Conservation (phyloP, 176 grass and related monocot genomes). For the Melocanna baccifera region DNA sequence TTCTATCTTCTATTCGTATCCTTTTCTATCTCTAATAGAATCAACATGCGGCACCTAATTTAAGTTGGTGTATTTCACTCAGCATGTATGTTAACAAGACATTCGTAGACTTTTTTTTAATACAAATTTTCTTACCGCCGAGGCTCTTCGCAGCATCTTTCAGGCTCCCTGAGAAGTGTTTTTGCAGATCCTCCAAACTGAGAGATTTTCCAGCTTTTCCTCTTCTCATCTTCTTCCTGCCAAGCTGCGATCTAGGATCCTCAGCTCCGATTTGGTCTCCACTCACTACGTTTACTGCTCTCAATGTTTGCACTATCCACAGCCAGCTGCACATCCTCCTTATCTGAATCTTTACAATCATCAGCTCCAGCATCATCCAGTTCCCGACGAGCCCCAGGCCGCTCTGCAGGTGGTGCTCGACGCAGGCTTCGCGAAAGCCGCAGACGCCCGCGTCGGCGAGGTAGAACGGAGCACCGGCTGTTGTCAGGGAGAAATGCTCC, state of each 20-base stretch:
- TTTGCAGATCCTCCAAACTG: conserved; percentile 60
- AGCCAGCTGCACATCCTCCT: conserved; percentile 6
- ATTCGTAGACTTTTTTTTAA: too few relatives aligned
- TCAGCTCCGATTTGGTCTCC: neutral
- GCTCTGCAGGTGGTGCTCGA: conserved; percentile 76
- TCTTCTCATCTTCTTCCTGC: conserved; percentile 40
- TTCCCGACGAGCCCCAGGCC: conserved; percentile 64
- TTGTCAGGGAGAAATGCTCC: conserved; percentile 48
- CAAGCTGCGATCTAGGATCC: neutral
- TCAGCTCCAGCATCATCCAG: conserved; percentile 10
- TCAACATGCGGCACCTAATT: too few relatives aligned
- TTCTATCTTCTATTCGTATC: too few relatives aligned
- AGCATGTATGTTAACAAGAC: too few relatives aligned
- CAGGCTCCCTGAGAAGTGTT: conserved; percentile 74
- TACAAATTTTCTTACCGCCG: conserved; percentile 46
- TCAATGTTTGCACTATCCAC: neutral
- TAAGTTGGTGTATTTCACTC: too few relatives aligned
- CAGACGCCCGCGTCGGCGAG: conserved; percentile 30
- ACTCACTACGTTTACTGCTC: neutral
- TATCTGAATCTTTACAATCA: neutral
- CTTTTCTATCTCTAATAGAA: too few relatives aligned
- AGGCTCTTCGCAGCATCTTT: conserved; percentile 84
- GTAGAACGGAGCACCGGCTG: conserved; percentile 50
- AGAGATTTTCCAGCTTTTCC: conserved; percentile 72
- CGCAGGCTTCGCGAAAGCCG: conserved; percentile 69